Evolutionary conservation across 306 rosid species (phyloP), one percentile per base, ranked within the genome.

Genomic region (Glycyrrhiza uralensis): DNA sequence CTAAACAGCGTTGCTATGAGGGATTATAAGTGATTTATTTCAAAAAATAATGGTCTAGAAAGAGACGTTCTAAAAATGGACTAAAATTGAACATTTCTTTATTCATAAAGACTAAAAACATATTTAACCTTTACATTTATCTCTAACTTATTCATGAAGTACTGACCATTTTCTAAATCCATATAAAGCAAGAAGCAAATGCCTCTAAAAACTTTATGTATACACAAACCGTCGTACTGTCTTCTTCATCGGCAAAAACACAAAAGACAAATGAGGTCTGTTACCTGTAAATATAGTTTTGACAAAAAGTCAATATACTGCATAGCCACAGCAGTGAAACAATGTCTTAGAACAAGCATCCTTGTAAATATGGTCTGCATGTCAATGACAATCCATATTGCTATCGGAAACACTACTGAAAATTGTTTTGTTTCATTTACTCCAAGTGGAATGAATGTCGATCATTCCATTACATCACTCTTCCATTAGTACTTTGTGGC

Each of bases 401-500:
- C 69, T 36, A 46, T 33, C 63, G 38, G 11, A 55, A n/a, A 72
- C 30, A 33, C 39, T 12, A 14, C 13, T 18, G 44, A 63, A 74
- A 69, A 30, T 51, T 74, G 69, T 36, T 35, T 26, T 18, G 62
- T 59, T 64, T 45, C 51, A 33, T 52, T 33, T 42, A 63, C 69
- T 71, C 54, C 7, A 1, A 6, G 50, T 50, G 41, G 74, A 49
- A 47, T 38, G 45, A 2, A 71, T 44, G 44, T 12, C 41, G 44
- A 78, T 44, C 61, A 42, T 30, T 51, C 62, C 61, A 75, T 19
- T 39, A 26, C 60, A 70, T 55, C 15, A 55, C 35, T 33, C 74
- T 75, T 74, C 84, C 12, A 11, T 68, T 19, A 11, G 47, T 63
- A 44, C 65, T 57, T 57, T 59, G 70, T 39, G 74, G 65, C 75